These are phyloP conservation scores for Lyophyllum atratum DNA, from an alignment of 768 basidiomycete species.

Conservation along the genomic window DNA sequence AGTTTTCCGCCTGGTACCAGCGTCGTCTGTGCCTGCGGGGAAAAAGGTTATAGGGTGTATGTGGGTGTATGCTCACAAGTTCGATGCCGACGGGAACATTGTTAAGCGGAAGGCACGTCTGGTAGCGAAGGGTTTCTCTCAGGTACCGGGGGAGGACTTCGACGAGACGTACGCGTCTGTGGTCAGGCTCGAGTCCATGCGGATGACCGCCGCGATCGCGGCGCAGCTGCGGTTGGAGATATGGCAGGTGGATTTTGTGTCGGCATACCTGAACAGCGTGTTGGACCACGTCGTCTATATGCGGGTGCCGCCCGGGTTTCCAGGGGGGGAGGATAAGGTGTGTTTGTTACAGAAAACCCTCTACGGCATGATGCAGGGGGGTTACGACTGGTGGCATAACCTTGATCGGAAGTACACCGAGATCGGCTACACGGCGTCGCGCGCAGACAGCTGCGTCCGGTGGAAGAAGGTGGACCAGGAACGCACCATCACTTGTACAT, in stretches of 20 bases:
- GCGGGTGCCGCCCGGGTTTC: slow-evolving; percentile 5
- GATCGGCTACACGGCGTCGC: not conserved
- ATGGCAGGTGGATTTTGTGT: slow-evolving; percentile 32
- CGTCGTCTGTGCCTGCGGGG: not conserved
- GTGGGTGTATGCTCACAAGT: slow-evolving; percentile 31
- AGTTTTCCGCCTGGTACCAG: slow-evolving; percentile 15
- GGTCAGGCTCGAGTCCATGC: slow-evolving; percentile 16
- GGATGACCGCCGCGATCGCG: slow-evolving; percentile 25
- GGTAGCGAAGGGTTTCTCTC: slow-evolving; percentile 30
- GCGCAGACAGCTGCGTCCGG: not conserved
- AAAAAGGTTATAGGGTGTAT: slow-evolving; percentile 9
- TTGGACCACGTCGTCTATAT: slow-evolving; percentile 7
- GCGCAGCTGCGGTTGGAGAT: slow-evolving; percentile 26
- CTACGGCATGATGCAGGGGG: slow-evolving; percentile 1
- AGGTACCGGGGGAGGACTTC: slow-evolving; percentile 34
- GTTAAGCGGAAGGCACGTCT: slow-evolving; percentile 26
- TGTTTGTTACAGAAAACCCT: slow-evolving; percentile 3
- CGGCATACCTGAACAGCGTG: slow-evolving; percentile 12
- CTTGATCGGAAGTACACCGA: not conserved
- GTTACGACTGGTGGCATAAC: not conserved
- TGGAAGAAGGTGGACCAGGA: not conserved
- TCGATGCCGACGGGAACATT: slow-evolving; percentile 26
- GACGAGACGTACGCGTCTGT: slow-evolving; percentile 16
- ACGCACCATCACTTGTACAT: not conserved
- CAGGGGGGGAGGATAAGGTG: not conserved